Evolutionary conservation across 106 monocot genomes (phyloP).

Genomic region (Dioscorea dumetorum): DNA sequence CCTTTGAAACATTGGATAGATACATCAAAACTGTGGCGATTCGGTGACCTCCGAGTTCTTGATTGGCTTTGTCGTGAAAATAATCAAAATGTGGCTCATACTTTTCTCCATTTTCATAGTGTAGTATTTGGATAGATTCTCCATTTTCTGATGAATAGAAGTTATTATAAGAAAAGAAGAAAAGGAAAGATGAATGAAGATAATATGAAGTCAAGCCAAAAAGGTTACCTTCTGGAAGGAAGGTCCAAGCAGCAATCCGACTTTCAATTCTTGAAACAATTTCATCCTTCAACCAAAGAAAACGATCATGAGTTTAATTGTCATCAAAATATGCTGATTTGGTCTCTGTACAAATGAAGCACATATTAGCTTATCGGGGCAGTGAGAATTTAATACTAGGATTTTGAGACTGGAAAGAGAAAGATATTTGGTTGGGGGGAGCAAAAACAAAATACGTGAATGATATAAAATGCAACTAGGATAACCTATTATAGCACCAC

Average conservation of each 20-base stretch:
- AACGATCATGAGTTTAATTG: background rate
- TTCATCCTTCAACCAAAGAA: constrained; percentile 54
- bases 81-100: constrained; percentile 93
- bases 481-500: too few species aligned
- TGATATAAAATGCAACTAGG: too few species aligned
- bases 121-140: constrained; percentile 79
- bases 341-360: too few species aligned
- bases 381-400: too few species aligned
- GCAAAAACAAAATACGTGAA: too few species aligned
- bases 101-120: constrained; percentile 76
- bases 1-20: constrained; percentile 68
- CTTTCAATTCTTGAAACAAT: constrained; percentile 55
- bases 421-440: too few species aligned
- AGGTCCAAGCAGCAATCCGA: constrained; percentile 86
- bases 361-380: too few species aligned
- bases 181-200: background rate
- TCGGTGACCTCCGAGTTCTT: constrained; percentile 68
- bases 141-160: constrained; percentile 58
- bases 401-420: too few species aligned
- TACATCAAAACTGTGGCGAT: constrained; percentile 92
- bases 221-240: constrained; percentile 73
- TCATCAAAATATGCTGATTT: too few species aligned
- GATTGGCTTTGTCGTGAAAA: constrained; percentile 71
- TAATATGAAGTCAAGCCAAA: background rate
- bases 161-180: background rate